Percentiles rank a stretch among this genome's conserved stretches.
phyloP scores from a whole-genome alignment of 495 filamentous ascomycete species.

The Aspergillus sparsus region DNA sequence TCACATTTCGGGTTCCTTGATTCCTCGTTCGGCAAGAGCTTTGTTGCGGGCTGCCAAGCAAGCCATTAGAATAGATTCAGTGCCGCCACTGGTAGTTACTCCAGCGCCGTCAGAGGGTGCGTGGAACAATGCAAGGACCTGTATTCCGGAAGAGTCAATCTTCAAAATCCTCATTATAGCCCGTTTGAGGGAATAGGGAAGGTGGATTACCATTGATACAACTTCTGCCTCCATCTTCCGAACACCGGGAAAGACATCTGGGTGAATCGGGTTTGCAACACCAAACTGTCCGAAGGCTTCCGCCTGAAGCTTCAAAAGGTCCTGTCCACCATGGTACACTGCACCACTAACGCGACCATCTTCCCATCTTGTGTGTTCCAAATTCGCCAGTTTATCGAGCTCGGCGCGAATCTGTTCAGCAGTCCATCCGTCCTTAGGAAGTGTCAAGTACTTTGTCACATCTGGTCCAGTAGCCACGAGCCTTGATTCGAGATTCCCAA shows the following conservation, averaged over 20 bases:
- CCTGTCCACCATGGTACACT: conserved; percentile 92
- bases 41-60: conserved; percentile 86
- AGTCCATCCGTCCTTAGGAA: conserved; percentile 86
- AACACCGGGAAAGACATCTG: conserved; percentile 96
- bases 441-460: conserved; percentile 68
- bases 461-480: conserved; percentile 73
- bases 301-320: conserved; percentile 79
- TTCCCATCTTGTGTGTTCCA: conserved; percentile 97
- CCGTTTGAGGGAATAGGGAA: not conserved
- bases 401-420: conserved; percentile 77
- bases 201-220: conserved; percentile 76
- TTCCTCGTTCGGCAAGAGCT: conserved; percentile 76
- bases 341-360: conserved; percentile 92
- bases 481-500: conserved; percentile 72
- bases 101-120: conserved; percentile 82
- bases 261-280: conserved; percentile 97
- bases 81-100: conserved; percentile 89
- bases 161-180: not conserved
- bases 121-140: conserved; percentile 85
- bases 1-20: conserved; percentile 95
- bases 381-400: conserved; percentile 71
- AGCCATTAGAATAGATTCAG: conserved; percentile 96
- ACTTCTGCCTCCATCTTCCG: conserved; percentile 99
- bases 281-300: conserved; percentile 93
- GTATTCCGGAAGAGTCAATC: conserved; percentile 13